Evolutionary conservation across 2,329 filamentous ascomycete genomes (phyloP).

Genomic region (Pyricularia sp.): DNA sequence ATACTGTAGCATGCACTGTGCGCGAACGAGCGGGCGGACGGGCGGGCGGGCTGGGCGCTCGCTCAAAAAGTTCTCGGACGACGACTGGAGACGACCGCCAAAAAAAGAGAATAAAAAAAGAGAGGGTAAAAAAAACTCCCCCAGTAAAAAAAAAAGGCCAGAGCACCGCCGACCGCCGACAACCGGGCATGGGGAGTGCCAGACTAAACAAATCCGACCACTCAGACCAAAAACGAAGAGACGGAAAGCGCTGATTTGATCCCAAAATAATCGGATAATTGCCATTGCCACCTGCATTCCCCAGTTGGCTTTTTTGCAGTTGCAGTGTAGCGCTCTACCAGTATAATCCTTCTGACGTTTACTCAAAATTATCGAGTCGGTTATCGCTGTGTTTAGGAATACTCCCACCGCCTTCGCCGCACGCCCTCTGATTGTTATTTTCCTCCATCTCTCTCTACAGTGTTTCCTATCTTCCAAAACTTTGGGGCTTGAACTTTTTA

Average conservation of each 20-base stretch:
- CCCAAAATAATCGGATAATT: neutral
- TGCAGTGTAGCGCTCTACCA: neutral
- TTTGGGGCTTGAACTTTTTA: neutral
- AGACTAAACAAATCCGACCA: neutral
- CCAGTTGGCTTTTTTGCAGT: neutral
- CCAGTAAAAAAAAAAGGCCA: slow-evolving; percentile 1
- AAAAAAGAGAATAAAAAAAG: neutral
- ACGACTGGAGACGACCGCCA: neutral
- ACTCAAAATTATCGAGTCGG: neutral
- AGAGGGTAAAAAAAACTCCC: neutral
- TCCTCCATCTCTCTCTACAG: neutral
- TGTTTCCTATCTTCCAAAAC: neutral
- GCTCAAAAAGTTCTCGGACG: neutral
- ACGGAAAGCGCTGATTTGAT: neutral
- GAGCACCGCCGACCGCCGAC: neutral
- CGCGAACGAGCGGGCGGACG: slow-evolving; percentile 3
- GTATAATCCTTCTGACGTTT: neutral
- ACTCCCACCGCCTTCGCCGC: neutral
- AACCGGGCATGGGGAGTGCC: neutral
- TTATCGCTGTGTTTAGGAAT: neutral
- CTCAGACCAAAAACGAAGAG: neutral
- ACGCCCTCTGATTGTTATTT: neutral
- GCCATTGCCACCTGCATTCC: neutral
- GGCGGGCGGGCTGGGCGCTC: slow-evolving; percentile 6
- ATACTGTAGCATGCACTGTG: slow-evolving; percentile 3